Evolutionary conservation across 2,329 filamentous ascomycete genomes (phyloP), one percentile per base, ranked within the genome.

Genomic region (Alternaria sp.): DNA sequence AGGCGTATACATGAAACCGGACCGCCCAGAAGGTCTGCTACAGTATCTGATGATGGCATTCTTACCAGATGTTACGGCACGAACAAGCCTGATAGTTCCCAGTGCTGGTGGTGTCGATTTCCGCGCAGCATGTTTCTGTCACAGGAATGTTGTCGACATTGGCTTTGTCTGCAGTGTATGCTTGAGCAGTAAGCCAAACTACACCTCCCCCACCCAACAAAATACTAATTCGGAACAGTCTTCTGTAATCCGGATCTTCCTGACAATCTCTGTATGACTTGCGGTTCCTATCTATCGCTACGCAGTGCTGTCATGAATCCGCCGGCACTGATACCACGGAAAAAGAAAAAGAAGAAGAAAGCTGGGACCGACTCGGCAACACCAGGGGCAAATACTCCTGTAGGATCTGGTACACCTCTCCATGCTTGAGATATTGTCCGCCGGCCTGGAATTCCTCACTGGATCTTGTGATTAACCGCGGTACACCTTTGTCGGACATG

Each of bases 121-220:
- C 76, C 88, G 95, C 41, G 94, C 96, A n/a, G 95, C 95, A 3
- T 99, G 95, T 76, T 99, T 99, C 80, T 99, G 95, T 76, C 95
- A 99, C 79, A 85, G 94, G 50, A 87, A 87, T 34, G 92, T 98
- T 21, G 90, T 99, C 41, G 92, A 97, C 78, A 87, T 93, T 1
- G 95, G 93, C 8, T 99, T 92, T 75, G 94, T 99, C 36, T 99
- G 95, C 81, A 96, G 92, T 61, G 93, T 99, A 68, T 99, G 95
- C 74, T 82, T 99, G 42, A 96, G 92, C 77, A 99, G 83, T 85
- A 78, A 70, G 81, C 36, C 40, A 24, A 37, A 14, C 28, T 14
- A 21, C n/a, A 28, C 21, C 36, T 78, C 11, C 17, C 28, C 4
- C 29, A 36, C 3, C 11, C 28, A 6, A 36, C 33, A 9, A 13